A percentile compares a stretch with the other conserved stretches of the same genome.
Evolutionary conservation across 78 protist genomes (phyloP).

Genomic region (Pirum gemmata): DNA sequence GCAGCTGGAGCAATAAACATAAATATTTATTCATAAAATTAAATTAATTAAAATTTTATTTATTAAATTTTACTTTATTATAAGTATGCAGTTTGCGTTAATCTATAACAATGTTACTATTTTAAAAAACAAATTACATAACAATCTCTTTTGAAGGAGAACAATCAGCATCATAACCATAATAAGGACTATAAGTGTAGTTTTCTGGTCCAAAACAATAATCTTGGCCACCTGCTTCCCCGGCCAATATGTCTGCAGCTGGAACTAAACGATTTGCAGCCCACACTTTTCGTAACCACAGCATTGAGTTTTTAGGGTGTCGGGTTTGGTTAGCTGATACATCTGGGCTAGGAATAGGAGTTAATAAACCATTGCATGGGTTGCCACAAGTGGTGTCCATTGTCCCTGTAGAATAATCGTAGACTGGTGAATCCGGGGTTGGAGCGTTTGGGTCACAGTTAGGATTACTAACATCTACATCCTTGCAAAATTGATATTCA

Average conservation of each 20-base stretch:
- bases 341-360: not conserved
- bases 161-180: too few species aligned
- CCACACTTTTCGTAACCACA: not conserved
- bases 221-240: not conserved
- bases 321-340: not conserved
- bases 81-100: too few species aligned
- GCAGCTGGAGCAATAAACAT: not conserved
- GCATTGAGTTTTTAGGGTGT: not conserved
- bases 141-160: too few species aligned
- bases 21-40: too few species aligned
- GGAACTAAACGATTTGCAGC: not conserved
- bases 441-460: conserved; percentile 4
- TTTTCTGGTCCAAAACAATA: not conserved
- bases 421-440: not conserved
- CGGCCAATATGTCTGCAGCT: not conserved
- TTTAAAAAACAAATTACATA: too few species aligned
- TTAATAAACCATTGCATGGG: not conserved
- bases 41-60: too few species aligned
- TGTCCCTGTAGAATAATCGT: not conserved
- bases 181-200: too few species aligned
- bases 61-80: too few species aligned
- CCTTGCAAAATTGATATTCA: conserved; percentile 3
- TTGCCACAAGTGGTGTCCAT: not conserved
- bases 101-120: too few species aligned
- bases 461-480: not conserved